Conservation (phyloP, 2,329 filamentous ascomycete species). For the Ilyonectria destructans region DNA sequence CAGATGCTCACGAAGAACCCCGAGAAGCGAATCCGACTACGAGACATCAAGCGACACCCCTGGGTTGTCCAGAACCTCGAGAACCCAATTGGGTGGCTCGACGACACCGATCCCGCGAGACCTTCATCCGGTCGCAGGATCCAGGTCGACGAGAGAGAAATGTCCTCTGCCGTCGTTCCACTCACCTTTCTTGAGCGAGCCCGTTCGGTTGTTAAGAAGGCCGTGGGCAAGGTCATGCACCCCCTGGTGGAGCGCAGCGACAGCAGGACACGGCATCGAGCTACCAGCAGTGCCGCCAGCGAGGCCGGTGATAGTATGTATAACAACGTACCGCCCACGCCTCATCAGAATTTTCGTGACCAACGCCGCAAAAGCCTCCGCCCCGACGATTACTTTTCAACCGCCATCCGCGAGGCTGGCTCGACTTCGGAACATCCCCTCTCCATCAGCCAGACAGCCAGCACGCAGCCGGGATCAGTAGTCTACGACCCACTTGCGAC, state of each 20-base stretch:
- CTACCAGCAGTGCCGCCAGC: constrained; percentile 76
- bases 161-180: constrained; percentile 91
- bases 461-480: constrained; percentile 46
- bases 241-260: constrained; percentile 73
- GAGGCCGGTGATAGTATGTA: constrained; percentile 71
- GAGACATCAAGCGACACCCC: constrained; percentile 93
- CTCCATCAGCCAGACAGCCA: constrained; percentile 47
- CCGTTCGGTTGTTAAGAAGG: constrained; percentile 82
- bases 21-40: constrained; percentile 87
- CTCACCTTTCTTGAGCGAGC: constrained; percentile 90
- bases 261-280: constrained; percentile 68
- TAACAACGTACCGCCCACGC: constrained; percentile 63
- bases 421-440: constrained; percentile 43
- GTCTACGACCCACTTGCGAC: constrained; percentile 61
- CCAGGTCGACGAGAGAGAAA: constrained; percentile 91
- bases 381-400: constrained; percentile 70
- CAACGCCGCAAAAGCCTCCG: constrained; percentile 69
- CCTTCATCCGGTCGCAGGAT: constrained; percentile 88
- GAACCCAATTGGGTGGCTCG: constrained; percentile 87
- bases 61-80: constrained; percentile 89
- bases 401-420: constrained; percentile 55
- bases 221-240: constrained; percentile 76
- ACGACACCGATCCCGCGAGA: constrained; percentile 89
- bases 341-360: constrained; percentile 65
- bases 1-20: constrained; percentile 92